A percentile compares a stretch with the other conserved stretches of the same genome.
phyloP scores from a whole-genome alignment of 2,329 filamentous ascomycete genomes.

The Sarocladiaceae sp. region DNA sequence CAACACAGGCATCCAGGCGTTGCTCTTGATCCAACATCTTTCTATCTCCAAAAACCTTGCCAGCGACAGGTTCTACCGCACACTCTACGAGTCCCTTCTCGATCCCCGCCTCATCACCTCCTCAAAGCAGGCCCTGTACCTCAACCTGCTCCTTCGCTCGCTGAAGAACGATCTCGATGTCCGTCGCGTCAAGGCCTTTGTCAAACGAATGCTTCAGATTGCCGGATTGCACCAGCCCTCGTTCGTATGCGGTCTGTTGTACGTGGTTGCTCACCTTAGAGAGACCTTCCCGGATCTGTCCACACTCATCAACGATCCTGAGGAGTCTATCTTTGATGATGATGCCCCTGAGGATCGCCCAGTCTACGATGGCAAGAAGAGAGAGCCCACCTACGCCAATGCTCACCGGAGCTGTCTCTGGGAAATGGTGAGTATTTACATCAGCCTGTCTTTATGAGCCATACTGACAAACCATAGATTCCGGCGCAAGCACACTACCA shows the following conservation, averaged over 20 bases:
- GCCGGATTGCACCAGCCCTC: slow-evolving; percentile 84
- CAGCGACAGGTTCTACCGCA: slow-evolving; percentile 88
- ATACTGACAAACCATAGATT: slow-evolving; percentile 22
- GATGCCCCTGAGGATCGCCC: slow-evolving; percentile 44
- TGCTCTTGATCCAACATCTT: slow-evolving; percentile 91
- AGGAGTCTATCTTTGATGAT: slow-evolving; percentile 60
- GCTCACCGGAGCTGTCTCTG: slow-evolving; percentile 91
- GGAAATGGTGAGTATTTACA: slow-evolving; percentile 61
- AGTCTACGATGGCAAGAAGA: slow-evolving; percentile 80
- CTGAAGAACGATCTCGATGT: slow-evolving; percentile 86
- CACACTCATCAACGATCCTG: slow-evolving; percentile 71
- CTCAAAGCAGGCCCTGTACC: slow-evolving; percentile 91
- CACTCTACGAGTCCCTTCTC: slow-evolving; percentile 87
- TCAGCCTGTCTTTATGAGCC: neutral
- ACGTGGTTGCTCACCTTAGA: slow-evolving; percentile 76
- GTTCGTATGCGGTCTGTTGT: slow-evolving; percentile 90
- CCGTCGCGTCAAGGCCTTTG: slow-evolving; percentile 89
- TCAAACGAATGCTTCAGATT: slow-evolving; percentile 86
- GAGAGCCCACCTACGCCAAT: slow-evolving; percentile 85
- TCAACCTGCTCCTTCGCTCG: slow-evolving; percentile 84
- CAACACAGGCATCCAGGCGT: slow-evolving; percentile 93
- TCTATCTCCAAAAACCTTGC: slow-evolving; percentile 73
- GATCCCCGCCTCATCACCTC: slow-evolving; percentile 84
- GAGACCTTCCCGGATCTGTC: slow-evolving; percentile 73
- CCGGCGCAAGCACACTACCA: slow-evolving; percentile 66